phyloP scores from a whole-genome alignment of 345 rosid genomes.

The Luvunga scandens region DNA sequence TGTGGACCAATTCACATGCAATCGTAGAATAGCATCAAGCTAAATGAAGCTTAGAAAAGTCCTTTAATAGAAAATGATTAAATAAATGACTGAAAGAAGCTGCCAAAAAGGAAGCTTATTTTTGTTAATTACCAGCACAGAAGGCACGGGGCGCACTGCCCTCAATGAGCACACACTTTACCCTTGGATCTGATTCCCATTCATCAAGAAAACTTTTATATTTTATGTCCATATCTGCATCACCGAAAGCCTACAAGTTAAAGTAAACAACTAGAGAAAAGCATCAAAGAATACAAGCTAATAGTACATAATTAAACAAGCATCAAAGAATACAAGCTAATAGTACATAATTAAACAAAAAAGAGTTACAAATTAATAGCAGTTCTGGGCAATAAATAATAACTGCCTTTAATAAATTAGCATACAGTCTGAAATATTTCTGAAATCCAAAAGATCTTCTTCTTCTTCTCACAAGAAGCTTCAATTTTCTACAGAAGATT shows the following conservation, averaged over 20 bases:
- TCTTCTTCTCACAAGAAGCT: background rate
- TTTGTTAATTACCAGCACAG: slow-evolving; percentile 60
- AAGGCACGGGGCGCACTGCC: slow-evolving; percentile 82
- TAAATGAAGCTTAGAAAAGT: background rate
- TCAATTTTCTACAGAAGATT: background rate
- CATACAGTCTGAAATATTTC: background rate
- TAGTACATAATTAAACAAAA: background rate
- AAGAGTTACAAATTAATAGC: background rate
- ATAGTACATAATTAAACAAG: background rate
- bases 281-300: background rate
- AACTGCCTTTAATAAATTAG: background rate
- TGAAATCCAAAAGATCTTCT: background rate
- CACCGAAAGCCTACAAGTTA: slow-evolving; percentile 1
- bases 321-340: background rate
- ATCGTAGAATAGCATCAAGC: background rate
- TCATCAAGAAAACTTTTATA: slow-evolving; percentile 75
- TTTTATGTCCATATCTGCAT: slow-evolving; percentile 74
- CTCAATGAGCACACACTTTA: slow-evolving; percentile 77
- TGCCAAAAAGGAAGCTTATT: background rate
- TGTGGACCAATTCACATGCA: background rate
- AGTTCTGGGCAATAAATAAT: background rate
- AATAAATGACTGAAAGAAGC: background rate
- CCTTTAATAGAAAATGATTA: background rate
- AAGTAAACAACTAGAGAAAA: background rate
- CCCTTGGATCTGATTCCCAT: slow-evolving; percentile 79